Conservation (phyloP, 2,329 filamentous ascomycete genomes). For the Cadophora malorum region DNA sequence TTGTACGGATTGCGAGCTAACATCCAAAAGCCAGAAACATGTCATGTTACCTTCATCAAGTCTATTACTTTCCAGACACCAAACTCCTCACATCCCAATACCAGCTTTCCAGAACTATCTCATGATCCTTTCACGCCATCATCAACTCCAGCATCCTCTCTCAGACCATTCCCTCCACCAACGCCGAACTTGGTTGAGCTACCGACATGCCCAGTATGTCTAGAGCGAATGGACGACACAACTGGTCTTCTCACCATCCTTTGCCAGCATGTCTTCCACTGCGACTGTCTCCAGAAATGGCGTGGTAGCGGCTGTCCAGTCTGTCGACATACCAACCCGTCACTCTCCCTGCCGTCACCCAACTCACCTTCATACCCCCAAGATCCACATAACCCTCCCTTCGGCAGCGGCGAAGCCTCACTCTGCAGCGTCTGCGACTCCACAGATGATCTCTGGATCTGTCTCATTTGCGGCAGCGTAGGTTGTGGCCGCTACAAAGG, state of each 20-base stretch:
- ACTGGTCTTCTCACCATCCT: conserved; percentile 94
- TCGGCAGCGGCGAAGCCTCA: conserved; percentile 68
- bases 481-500: conserved; percentile 95
- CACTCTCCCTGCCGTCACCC: conserved; percentile 46
- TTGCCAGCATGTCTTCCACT: conserved; percentile 98
- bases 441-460: conserved; percentile 89
- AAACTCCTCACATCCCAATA: conserved; percentile 37
- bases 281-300: conserved; percentile 95
- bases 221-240: conserved; percentile 98
- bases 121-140: conserved; percentile 70
- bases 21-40: conserved; percentile 76
- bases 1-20: conserved; percentile 27
- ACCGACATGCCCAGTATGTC: conserved; percentile 93
- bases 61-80: conserved; percentile 78
- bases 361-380: conserved; percentile 41
- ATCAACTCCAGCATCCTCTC: conserved; percentile 47
- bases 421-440: conserved; percentile 83
- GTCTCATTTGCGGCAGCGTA: conserved; percentile 88
- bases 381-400: conserved; percentile 61
- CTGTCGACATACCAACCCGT: conserved; percentile 82
- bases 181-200: conserved; percentile 89
- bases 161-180: conserved; percentile 66
- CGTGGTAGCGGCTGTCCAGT: conserved; percentile 92
- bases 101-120: conserved; percentile 63
- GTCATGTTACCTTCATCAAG: conserved; percentile 93